Conservation (phyloP, 2,329 filamentous ascomycete species). For the Orbilia blumenaviensis region DNA sequence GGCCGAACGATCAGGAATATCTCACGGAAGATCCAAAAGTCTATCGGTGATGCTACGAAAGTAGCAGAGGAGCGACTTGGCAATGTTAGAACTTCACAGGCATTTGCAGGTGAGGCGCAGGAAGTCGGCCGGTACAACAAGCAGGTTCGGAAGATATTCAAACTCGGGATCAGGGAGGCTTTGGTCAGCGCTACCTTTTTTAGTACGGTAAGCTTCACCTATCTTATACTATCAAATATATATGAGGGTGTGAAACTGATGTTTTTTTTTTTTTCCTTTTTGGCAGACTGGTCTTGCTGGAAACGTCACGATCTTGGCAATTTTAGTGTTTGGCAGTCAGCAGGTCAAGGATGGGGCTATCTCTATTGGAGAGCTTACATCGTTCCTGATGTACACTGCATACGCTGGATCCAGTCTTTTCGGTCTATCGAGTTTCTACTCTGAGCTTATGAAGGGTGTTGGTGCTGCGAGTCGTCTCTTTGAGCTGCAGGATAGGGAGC, state of each 20-base stretch:
- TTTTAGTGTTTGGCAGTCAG: slow-evolving; percentile 88
- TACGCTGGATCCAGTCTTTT: slow-evolving; percentile 84
- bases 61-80: slow-evolving; percentile 97
- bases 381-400: slow-evolving; percentile 80
- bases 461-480: slow-evolving; percentile 96
- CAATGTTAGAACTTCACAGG: slow-evolving; percentile 95
- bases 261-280: too few species aligned
- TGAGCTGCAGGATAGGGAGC: slow-evolving; percentile 89
- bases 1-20: slow-evolving; percentile 87
- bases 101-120: slow-evolving; percentile 90
- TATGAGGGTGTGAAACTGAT: slow-evolving; percentile 16
- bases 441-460: slow-evolving; percentile 98
- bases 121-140: slow-evolving; percentile 91
- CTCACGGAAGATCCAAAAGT: slow-evolving; percentile 91
- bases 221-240: not conserved
- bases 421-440: slow-evolving; percentile 94
- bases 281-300: slow-evolving; percentile 85
- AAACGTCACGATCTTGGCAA: slow-evolving; percentile 92
- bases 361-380: slow-evolving; percentile 89
- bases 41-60: slow-evolving; percentile 89
- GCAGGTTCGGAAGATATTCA: slow-evolving; percentile 91
- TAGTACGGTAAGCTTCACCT: slow-evolving; percentile 63
- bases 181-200: slow-evolving; percentile 92
- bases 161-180: slow-evolving; percentile 84
- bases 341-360: slow-evolving; percentile 88